These are phyloP conservation scores for Alternaria brassicae DNA, from an alignment of 2,329 filamentous ascomycete genomes.

Conservation along the genomic window DNA sequence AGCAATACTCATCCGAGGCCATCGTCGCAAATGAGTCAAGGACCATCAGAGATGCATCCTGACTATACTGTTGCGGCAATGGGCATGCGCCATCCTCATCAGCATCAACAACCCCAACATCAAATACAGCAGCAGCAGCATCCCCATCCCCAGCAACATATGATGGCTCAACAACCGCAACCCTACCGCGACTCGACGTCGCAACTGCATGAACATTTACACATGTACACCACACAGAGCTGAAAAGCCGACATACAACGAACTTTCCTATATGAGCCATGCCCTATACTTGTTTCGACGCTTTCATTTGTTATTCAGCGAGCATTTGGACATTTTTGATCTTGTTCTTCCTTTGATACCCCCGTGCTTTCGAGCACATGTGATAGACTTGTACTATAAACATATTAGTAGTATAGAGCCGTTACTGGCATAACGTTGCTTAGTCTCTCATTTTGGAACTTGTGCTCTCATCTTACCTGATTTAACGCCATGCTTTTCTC, in stretches of 20 bases:
- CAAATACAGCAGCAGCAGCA: slow-evolving; percentile 24
- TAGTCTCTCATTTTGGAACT: not conserved
- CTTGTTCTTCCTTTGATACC: slow-evolving; percentile 28
- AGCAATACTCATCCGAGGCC: slow-evolving; percentile 32
- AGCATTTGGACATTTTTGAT: slow-evolving; percentile 22
- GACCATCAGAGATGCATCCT: slow-evolving; percentile 26
- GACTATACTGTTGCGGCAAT: slow-evolving; percentile 33
- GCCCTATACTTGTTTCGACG: not conserved
- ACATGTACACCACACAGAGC: slow-evolving; percentile 32
- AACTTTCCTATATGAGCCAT: slow-evolving; percentile 7
- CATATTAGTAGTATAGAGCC: slow-evolving; percentile 1
- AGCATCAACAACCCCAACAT: slow-evolving; percentile 23
- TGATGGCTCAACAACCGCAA: slow-evolving; percentile 28
- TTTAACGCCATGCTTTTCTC: not conserved
- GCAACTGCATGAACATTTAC: slow-evolving; percentile 34
- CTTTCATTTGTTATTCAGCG: slow-evolving; percentile 18
- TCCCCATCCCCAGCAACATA: slow-evolving; percentile 31
- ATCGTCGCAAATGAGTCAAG: slow-evolving; percentile 34
- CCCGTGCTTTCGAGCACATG: slow-evolving; percentile 25
- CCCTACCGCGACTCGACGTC: slow-evolving; percentile 25
- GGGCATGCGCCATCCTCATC: slow-evolving; percentile 31
- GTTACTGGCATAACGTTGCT: not conserved
- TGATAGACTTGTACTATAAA: slow-evolving; percentile 27
- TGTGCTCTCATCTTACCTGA: not conserved
- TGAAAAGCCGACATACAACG: slow-evolving; percentile 14